These are phyloP conservation scores for Lipomyces spencermartinsiae DNA, from an alignment of 805 yeast species.

Conservation along the genomic window DNA sequence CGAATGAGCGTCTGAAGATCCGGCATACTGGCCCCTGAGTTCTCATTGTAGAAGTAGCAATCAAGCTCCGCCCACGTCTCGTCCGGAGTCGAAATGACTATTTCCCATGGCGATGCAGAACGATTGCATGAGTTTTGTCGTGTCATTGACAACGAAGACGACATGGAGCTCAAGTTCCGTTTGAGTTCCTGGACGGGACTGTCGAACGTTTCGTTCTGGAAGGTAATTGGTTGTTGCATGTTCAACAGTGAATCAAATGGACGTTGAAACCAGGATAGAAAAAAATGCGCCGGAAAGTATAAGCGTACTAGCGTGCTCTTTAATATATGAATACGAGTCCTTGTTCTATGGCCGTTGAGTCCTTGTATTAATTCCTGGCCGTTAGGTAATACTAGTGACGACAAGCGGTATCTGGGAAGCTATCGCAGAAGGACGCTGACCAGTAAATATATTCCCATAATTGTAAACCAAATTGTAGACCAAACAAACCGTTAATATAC, in stretches of 20 bases:
- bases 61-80: conserved; percentile 1
- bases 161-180: conserved; percentile 3
- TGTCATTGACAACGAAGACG: not conserved
- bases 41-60: conserved; percentile 1
- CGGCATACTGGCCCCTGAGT: not conserved
- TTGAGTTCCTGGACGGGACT: not conserved
- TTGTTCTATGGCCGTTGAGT: not conserved
- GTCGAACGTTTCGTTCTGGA: not conserved
- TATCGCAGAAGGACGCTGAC: not conserved
- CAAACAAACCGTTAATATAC: not conserved
- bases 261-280: not conserved
- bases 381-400: not conserved
- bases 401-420: not conserved
- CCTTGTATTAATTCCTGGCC: not conserved
- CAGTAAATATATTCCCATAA: not conserved
- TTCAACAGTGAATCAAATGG: not conserved
- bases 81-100: not conserved
- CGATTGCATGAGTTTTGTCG: not conserved
- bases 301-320: not conserved
- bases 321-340: not conserved
- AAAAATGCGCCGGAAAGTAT: not conserved
- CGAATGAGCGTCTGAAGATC: conserved; percentile 3
- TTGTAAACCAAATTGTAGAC: not conserved
- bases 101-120: not conserved
- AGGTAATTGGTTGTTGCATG: not conserved